Evolutionary conservation across 495 filamentous ascomycete species (phyloP).

Genomic region (Hyaloscypha variabilis): DNA sequence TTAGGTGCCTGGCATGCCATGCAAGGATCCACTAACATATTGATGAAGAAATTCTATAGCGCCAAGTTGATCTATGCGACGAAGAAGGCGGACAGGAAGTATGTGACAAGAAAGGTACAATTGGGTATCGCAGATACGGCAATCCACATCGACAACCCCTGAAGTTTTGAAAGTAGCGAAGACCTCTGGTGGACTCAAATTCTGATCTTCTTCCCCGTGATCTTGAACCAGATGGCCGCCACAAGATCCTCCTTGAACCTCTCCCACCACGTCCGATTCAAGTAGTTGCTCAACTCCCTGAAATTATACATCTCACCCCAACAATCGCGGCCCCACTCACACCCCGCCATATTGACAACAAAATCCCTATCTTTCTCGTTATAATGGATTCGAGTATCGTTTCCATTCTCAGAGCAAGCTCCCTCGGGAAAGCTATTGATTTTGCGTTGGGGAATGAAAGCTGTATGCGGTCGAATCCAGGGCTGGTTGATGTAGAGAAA

Average conservation of each 20-base stretch:
- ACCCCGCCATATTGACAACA: slow-evolving; percentile 98
- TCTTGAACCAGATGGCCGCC: slow-evolving; percentile 53
- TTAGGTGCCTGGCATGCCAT: background rate
- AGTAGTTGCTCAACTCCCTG: slow-evolving; percentile 81
- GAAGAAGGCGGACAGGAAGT: background rate
- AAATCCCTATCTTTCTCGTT: slow-evolving; percentile 85
- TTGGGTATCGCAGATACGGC: slow-evolving; percentile 5
- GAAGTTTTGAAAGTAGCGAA: background rate
- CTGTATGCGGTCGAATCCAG: slow-evolving; percentile 87
- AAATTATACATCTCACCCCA: slow-evolving; percentile 97
- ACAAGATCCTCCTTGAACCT: slow-evolving; percentile 63
- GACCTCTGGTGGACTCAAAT: slow-evolving; percentile 30
- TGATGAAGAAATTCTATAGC: background rate
- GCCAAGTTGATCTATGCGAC: background rate
- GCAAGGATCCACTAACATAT: background rate
- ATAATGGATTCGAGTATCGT: slow-evolving; percentile 82
- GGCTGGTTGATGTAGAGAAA: slow-evolving; percentile 90
- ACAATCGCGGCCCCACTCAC: slow-evolving; percentile 94
- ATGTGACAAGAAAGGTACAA: background rate
- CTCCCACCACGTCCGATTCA: slow-evolving; percentile 84
- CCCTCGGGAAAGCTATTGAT: slow-evolving; percentile 94
- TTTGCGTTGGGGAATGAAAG: slow-evolving; percentile 87
- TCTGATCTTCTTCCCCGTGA: slow-evolving; percentile 58
- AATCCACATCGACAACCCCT: background rate
- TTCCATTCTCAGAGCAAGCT: slow-evolving; percentile 79